These are phyloP conservation scores for Plantago coronopus DNA, from an alignment of 305 asterid genomes.

Conservation along the genomic window DNA sequence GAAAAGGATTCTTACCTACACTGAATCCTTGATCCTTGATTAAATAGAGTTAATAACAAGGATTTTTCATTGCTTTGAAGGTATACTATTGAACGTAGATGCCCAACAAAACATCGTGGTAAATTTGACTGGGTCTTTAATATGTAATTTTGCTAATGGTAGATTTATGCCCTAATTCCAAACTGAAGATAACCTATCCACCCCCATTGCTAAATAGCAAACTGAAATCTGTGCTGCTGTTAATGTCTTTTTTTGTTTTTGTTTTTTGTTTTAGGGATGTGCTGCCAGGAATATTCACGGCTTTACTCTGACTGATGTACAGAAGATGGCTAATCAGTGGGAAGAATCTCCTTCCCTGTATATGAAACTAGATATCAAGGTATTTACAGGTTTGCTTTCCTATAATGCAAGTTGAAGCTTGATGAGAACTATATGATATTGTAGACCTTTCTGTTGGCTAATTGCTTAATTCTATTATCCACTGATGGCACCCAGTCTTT, in stretches of 20 bases:
- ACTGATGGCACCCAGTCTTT: slow-evolving; percentile 52
- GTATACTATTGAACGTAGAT: too few species aligned
- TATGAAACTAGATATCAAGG: slow-evolving; percentile 83
- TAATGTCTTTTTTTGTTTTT: slow-evolving; percentile 14
- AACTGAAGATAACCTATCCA: neutral
- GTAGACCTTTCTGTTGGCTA: slow-evolving; percentile 17
- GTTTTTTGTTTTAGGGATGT: slow-evolving; percentile 68
- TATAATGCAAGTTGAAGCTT: slow-evolving; percentile 11
- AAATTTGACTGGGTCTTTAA: too few species aligned
- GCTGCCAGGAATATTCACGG: slow-evolving; percentile 97
- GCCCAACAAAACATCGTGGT: too few species aligned
- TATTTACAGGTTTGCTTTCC: slow-evolving; percentile 25
- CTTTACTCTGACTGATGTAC: slow-evolving; percentile 62
- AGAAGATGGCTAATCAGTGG: slow-evolving; percentile 84
- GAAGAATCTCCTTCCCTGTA: slow-evolving; percentile 87
- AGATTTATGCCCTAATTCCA: neutral
- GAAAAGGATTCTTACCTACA: too few species aligned
- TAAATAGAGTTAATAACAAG: too few species aligned
- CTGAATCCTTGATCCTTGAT: too few species aligned
- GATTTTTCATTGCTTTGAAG: too few species aligned
- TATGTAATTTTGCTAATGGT: too few species aligned
- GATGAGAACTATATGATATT: slow-evolving; percentile 11
- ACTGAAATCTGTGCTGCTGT: slow-evolving; percentile 1
- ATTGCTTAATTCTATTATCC: slow-evolving; percentile 21
- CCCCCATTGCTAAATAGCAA: neutral